phyloP scores from a whole-genome alignment of 108 stramenopile genomes.

The Parietichytrium sp. region DNA sequence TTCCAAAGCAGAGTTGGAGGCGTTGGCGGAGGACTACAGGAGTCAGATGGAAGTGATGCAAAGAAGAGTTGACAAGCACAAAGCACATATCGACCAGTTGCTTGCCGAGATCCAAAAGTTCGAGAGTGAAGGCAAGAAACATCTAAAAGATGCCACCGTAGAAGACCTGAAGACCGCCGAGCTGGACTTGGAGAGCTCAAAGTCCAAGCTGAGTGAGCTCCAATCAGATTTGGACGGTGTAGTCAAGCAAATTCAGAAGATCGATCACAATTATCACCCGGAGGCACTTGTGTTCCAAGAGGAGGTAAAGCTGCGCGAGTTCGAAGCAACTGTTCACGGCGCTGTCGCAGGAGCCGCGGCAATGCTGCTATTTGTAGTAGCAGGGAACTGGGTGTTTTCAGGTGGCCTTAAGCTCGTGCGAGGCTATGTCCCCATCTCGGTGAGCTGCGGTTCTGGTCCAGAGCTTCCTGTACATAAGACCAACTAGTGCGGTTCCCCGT shows the following conservation, averaged over 20 bases:
- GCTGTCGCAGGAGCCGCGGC: slow-evolving; percentile 30
- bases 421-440: neutral
- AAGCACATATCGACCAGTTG: slow-evolving; percentile 1
- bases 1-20: neutral
- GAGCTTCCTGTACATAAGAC: no score
- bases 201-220: neutral
- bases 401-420: neutral
- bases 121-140: neutral
- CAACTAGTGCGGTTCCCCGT: no score
- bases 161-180: slow-evolving; percentile 16
- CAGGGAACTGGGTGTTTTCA: slow-evolving; percentile 20
- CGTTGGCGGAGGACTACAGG: neutral
- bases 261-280: neutral
- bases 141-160: neutral
- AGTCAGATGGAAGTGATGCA: neutral
- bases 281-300: neutral
- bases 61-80: neutral
- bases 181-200: neutral
- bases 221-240: neutral
- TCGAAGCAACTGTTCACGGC: slow-evolving; percentile 31
- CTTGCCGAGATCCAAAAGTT: slow-evolving; percentile 1
- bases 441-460: no score
- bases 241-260: neutral
- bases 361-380: slow-evolving; percentile 11
- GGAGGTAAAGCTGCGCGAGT: neutral